A percentile compares a stretch with the other conserved stretches of the same genome.
Evolutionary conservation across 1,284 basidiomycete species (phyloP).

Genomic region (Sporisorium sorghi): DNA sequence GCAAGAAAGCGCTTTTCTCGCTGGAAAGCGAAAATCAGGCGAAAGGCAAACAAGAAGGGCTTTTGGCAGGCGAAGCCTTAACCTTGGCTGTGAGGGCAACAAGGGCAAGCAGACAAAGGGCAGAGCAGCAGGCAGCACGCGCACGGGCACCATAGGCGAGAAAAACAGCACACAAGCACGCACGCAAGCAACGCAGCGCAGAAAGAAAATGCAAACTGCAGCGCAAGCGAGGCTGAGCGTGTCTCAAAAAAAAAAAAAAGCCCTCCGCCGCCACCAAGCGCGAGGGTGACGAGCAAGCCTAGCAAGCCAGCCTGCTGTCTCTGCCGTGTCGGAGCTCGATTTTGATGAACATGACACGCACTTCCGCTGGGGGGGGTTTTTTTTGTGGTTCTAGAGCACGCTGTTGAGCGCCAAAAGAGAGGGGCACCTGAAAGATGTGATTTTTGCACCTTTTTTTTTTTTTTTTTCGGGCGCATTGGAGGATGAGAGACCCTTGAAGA

Average conservation of each 20-base stretch:
- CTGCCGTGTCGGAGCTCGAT: slow-evolving; percentile 9
- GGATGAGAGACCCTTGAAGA: not conserved
- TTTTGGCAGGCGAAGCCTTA: not conserved
- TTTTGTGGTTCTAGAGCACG: not conserved
- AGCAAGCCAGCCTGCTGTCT: not conserved
- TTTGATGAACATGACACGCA: not conserved
- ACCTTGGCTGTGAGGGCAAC: not conserved
- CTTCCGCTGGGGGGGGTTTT: too few species aligned
- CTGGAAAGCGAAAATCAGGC: not conserved
- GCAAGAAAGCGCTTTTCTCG: not conserved
- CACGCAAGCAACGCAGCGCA: not conserved
- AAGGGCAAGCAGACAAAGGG: not conserved
- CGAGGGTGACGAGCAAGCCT: too few species aligned
- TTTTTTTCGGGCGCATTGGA: not conserved
- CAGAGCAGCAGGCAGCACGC: not conserved
- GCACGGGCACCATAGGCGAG: not conserved
- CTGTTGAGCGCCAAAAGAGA: not conserved
- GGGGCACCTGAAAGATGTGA: not conserved
- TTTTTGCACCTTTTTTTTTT: not conserved
- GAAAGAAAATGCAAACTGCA: not conserved
- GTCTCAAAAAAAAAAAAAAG: not conserved
- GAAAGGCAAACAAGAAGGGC: not conserved
- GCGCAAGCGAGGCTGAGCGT: not conserved
- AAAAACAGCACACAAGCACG: not conserved
- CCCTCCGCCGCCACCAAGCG: not conserved